These are phyloP conservation scores for Aspergillus candidus DNA, from an alignment of 2,329 filamentous ascomycete species.

Conservation along the genomic window DNA sequence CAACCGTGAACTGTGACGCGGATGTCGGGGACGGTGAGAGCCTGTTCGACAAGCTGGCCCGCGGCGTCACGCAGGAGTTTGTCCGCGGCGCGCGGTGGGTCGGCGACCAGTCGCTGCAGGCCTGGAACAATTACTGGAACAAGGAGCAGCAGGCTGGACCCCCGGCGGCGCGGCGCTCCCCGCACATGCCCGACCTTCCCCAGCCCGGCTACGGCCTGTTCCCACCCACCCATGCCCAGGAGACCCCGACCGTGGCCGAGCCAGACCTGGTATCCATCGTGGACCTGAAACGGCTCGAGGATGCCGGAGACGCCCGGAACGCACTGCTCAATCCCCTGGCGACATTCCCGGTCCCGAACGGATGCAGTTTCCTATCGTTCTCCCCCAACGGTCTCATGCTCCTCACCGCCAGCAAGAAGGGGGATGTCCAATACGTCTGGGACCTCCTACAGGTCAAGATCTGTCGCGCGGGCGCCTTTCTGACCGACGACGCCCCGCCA, in stretches of 20 bases:
- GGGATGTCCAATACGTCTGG: slow-evolving; percentile 47
- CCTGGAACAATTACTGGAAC: slow-evolving; percentile 48
- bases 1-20: slow-evolving; percentile 39
- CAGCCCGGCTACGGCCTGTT: slow-evolving; percentile 34
- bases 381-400: slow-evolving; percentile 43
- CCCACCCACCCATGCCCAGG: slow-evolving; percentile 43
- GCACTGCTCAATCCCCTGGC: slow-evolving; percentile 33
- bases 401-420: slow-evolving; percentile 44
- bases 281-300: slow-evolving; percentile 40
- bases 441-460: slow-evolving; percentile 45
- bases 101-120: slow-evolving; percentile 45
- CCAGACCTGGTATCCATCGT: slow-evolving; percentile 43
- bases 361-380: slow-evolving; percentile 46
- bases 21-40: slow-evolving; percentile 45
- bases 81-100: slow-evolving; percentile 45
- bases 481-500: slow-evolving; percentile 29
- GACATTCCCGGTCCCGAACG: slow-evolving; percentile 44
- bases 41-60: slow-evolving; percentile 42
- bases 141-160: slow-evolving; percentile 32
- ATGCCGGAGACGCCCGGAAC: slow-evolving; percentile 31
- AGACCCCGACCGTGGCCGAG: slow-evolving; percentile 33
- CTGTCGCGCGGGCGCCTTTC: slow-evolving; percentile 33
- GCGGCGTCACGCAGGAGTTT: slow-evolving; percentile 46
- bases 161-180: slow-evolving; percentile 25
- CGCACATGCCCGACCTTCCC: slow-evolving; percentile 23